These are phyloP conservation scores for Rhytidiadelphus loreus DNA, from an alignment of 225 moss, liverwort and hornwort genomes.

Conservation along the genomic window DNA sequence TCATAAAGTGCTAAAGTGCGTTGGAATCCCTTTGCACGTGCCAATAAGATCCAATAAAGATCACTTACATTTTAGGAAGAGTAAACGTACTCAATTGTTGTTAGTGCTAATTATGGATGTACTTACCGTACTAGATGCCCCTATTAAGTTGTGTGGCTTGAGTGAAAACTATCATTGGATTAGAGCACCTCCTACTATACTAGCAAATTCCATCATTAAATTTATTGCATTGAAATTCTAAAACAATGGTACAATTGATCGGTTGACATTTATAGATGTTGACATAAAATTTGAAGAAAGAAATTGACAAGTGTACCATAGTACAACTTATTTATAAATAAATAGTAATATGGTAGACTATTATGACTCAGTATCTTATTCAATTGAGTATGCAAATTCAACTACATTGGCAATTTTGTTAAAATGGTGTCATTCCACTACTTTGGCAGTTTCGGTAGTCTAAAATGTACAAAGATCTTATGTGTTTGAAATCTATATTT, in stretches of 20 bases:
- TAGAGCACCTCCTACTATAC: not conserved
- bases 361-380: not conserved
- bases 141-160: too few species aligned
- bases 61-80: not conserved
- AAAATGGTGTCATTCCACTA: too few species aligned
- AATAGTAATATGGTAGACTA: not conserved
- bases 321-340: not conserved
- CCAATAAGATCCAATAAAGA: not conserved
- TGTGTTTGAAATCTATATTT: too few species aligned
- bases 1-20: rapidly evolving
- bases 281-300: not conserved
- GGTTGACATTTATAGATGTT: not conserved
- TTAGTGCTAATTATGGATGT: not conserved
- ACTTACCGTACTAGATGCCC: too few species aligned
- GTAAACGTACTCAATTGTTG: not conserved
- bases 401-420: too few species aligned
- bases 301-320: not conserved
- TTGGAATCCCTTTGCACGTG: not conserved
- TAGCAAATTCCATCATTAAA: not conserved
- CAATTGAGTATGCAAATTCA: not conserved
- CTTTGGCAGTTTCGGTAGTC: too few species aligned
- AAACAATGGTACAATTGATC: too few species aligned
- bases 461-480: too few species aligned
- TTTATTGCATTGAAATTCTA: not conserved
- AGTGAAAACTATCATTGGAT: not conserved